Percentiles rank a stretch among this genome's conserved stretches.
phyloP scores from a whole-genome alignment of 192 early-diverging fungal species.

The Coemansia javaensis region DNA sequence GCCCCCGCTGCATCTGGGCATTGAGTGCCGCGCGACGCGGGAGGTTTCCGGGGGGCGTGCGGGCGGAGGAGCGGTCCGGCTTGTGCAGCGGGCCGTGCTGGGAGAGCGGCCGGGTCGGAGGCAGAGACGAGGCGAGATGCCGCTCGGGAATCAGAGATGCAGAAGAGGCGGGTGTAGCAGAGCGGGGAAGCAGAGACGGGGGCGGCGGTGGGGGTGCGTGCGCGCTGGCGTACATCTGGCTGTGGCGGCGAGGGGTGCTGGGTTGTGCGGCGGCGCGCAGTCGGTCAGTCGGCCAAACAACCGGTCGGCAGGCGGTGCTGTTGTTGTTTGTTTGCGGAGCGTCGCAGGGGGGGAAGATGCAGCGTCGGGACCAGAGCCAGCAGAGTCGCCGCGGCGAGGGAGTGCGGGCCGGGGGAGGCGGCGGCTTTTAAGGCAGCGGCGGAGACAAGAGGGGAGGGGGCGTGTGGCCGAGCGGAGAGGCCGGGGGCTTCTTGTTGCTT shows the following conservation, averaged over 20 bases:
- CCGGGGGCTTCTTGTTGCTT: no score
- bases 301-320: no score
- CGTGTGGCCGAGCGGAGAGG: no score
- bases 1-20: constrained; percentile 44
- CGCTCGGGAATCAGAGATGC: no score
- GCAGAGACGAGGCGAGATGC: constrained; percentile 12
- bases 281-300: background rate
- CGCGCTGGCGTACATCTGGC: constrained; percentile 43
- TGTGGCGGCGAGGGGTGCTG: background rate
- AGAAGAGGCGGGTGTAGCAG: constrained; percentile 27
- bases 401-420: no score
- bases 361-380: no score
- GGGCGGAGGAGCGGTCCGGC: constrained; percentile 11
- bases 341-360: no score
- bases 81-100: constrained; percentile 16
- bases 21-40: constrained; percentile 34
- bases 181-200: constrained; percentile 35
- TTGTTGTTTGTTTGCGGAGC: no score
- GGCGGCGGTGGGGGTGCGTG: constrained; percentile 43
- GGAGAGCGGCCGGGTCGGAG: constrained; percentile 17
- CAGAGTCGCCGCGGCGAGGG: no score
- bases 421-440: no score
- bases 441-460: no score
- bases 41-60: constrained; percentile 23
- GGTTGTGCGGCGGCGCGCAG: background rate